Evolutionary conservation across 2,329 filamentous ascomycete genomes (phyloP), one percentile per base, ranked within the genome.

Genomic region (Colletotrichum tofieldiae): DNA sequence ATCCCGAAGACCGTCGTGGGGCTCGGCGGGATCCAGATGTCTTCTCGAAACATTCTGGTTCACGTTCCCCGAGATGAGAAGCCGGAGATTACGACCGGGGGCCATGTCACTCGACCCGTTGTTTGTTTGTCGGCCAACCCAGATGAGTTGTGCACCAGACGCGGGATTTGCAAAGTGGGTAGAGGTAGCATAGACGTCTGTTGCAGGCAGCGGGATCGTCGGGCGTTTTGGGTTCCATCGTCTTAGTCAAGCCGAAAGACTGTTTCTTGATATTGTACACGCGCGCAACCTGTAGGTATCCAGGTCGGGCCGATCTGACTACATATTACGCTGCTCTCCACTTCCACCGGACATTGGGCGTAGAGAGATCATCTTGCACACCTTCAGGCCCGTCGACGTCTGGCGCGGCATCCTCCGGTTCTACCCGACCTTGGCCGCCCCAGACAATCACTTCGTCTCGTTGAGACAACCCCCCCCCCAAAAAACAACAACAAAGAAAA

Each of bases 41-140:
- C 18, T 69, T 68, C 58, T 72, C 59, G 65, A 64, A 72, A 69
- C 69, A 59, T 72, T 68, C 35, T 72, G 67, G 61, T 11, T n/a
- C 52, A 35, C 26, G 11, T 47, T 54, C 45, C 58, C 65, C 59
- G 65, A 69, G 65, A 72, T 72, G 59, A 72, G 37, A 41, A 47
- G 43, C 29, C 69, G 59, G 65, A 69, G 43, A 69, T 72, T 72
- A 29, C 58, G 26, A 69, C 29, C 62, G 65, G 65, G 59, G 18
- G 29, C 39, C 49, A 51, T 51, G 51, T 68, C 23, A 32, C 37
- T 32, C 51, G 56, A 66, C 65, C 65, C 59, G 29, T 41, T n/a
- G 39, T 52, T 67, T 67, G 43, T 58, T 71, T 52, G 32, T 61
- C 32, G 3, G 41, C 41, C 39, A 61, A 47, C 9, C 20, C 12